Evolutionary conservation across 2,329 filamentous ascomycete species (phyloP).

Genomic region (Verticillium alfalfae): DNA sequence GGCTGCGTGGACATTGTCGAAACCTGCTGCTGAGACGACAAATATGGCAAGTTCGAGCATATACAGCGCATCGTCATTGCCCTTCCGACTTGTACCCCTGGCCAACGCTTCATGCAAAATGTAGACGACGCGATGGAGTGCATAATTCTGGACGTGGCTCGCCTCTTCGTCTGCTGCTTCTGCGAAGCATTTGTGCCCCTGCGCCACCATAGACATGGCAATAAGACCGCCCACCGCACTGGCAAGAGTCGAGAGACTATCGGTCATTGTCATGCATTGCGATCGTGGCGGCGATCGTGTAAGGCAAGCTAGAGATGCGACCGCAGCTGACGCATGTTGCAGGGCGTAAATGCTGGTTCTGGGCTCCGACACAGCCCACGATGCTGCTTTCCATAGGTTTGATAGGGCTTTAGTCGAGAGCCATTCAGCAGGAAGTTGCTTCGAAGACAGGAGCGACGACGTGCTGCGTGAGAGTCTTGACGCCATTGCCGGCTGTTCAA

Average conservation of each 20-base stretch:
- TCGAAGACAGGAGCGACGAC: constrained; percentile 1
- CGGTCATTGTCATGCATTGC: neutral
- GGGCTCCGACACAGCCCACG: neutral
- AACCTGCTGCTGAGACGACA: neutral
- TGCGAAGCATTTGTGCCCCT: neutral
- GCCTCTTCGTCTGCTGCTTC: neutral
- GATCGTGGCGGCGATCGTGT: too few species aligned
- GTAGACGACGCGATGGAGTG: neutral
- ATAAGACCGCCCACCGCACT: neutral
- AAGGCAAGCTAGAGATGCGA: neutral
- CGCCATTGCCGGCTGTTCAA: neutral
- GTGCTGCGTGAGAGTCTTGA: neutral
- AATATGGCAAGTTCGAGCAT: constrained; percentile 6
- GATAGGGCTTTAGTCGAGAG: neutral
- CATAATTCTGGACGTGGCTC: neutral
- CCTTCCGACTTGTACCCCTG: neutral
- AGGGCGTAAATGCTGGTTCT: neutral
- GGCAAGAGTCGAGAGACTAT: neutral
- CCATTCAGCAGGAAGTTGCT: neutral
- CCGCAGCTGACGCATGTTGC: neutral
- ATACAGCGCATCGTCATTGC: neutral
- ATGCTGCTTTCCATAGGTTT: neutral
- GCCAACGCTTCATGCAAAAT: constrained; percentile 6
- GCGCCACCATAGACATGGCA: neutral
- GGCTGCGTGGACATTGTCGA: neutral